Percentiles rank a stretch among this genome's conserved stretches.
Conservation (phyloP, 2,329 filamentous ascomycete genomes). For the Fusarium virguliforme region DNA sequence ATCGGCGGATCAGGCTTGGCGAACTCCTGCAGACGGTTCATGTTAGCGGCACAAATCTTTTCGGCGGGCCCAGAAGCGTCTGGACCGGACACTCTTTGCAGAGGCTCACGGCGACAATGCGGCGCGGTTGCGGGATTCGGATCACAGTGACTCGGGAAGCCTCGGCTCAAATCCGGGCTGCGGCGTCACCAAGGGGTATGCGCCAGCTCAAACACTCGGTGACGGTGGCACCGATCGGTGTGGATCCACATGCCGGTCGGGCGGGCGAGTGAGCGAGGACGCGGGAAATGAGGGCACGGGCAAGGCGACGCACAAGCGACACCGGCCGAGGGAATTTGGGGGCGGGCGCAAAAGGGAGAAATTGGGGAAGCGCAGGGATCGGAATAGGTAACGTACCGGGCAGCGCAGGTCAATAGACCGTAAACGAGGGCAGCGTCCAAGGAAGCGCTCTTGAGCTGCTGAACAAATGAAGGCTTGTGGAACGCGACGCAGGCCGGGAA, state of each 20-base stretch:
- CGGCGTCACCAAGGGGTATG: conserved; percentile 27
- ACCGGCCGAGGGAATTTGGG: conserved; percentile 28
- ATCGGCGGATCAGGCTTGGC: conserved; percentile 70
- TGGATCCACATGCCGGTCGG: conserved; percentile 48
- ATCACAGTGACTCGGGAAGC: conserved; percentile 33
- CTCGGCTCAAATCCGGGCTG: conserved; percentile 46
- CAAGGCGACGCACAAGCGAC: conserved; percentile 23
- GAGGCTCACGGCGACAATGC: conserved; percentile 9
- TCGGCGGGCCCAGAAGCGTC: conserved; percentile 4
- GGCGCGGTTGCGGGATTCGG: conserved; percentile 25
- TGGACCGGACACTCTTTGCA: not conserved
- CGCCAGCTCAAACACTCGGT: conserved; percentile 40
- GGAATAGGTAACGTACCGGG: conserved; percentile 64
- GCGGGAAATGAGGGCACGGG: conserved; percentile 45
- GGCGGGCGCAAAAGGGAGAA: conserved; percentile 38
- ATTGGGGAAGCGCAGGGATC: conserved; percentile 37
- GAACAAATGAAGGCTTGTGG: conserved; percentile 74
- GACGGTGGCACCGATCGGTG: conserved; percentile 47
- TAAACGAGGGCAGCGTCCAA: conserved; percentile 72
- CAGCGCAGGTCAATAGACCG: conserved; percentile 71
- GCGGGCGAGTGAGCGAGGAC: conserved; percentile 41
- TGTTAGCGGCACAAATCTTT: conserved; percentile 34
- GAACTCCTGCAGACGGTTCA: conserved; percentile 64
- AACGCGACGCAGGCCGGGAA: conserved; percentile 75
- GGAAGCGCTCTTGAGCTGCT: conserved; percentile 71